Percentiles rank a stretch among this genome's conserved stretches.
Evolutionary conservation across 441 rosid species (phyloP).

Genomic region (Populus hybrid): DNA sequence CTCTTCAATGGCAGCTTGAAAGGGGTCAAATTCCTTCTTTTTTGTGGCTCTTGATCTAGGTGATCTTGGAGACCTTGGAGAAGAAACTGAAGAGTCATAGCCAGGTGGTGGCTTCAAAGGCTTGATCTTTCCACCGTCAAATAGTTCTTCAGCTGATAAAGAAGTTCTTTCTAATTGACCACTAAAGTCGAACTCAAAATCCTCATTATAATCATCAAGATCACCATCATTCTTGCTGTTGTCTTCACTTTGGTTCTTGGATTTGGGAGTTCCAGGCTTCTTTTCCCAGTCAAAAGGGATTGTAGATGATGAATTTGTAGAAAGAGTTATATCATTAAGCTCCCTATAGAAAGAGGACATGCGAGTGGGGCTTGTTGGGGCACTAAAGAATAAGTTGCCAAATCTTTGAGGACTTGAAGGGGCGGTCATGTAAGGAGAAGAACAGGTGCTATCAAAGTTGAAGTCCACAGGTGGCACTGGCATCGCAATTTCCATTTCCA

Average conservation of each 20-base stretch:
- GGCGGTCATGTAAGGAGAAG: constrained; percentile 91
- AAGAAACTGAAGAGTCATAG: constrained; percentile 26
- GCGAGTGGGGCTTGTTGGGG: constrained; percentile 64
- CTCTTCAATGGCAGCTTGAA: constrained; percentile 36
- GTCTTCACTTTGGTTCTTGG: constrained; percentile 20
- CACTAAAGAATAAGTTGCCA: constrained; percentile 57
- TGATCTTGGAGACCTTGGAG: constrained; percentile 35
- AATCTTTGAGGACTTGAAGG: constrained; percentile 82
- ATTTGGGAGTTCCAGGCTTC: constrained; percentile 43
- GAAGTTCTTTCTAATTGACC: constrained; percentile 66
- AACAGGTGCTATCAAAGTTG: constrained; percentile 65
- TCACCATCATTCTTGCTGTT: neutral
- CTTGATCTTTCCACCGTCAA: constrained; percentile 76
- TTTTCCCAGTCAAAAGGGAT: constrained; percentile 48
- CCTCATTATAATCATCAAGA: constrained; percentile 31
- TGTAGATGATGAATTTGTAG: constrained; percentile 24
- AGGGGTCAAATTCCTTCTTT: constrained; percentile 36
- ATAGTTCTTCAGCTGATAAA: constrained; percentile 83
- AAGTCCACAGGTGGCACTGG: constrained; percentile 44
- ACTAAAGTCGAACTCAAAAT: constrained; percentile 81
- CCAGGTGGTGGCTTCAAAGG: constrained; percentile 60
- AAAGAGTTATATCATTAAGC: constrained; percentile 8
- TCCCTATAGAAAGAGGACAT: constrained; percentile 23
- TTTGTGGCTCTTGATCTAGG: constrained; percentile 31
- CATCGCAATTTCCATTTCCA: constrained; percentile 54